These are phyloP conservation scores for Starmerella floricola DNA, from an alignment of 805 yeast genomes.

Conservation along the genomic window DNA sequence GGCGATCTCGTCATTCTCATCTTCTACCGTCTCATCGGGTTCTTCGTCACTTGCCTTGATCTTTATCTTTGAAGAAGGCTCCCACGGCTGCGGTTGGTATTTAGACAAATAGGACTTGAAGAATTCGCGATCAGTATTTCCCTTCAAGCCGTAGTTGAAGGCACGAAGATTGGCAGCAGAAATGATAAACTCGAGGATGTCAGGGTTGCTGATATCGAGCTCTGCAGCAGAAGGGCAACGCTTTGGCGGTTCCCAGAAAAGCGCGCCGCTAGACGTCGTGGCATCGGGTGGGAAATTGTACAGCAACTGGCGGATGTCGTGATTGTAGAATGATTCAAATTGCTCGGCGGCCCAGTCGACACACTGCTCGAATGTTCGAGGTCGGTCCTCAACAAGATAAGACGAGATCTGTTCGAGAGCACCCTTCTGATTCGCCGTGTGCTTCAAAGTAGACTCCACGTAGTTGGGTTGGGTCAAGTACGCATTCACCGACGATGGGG, in stretches of 20 bases:
- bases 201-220: slow-evolving; percentile 62
- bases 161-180: slow-evolving; percentile 91
- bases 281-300: slow-evolving; percentile 95
- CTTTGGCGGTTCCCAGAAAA: slow-evolving; percentile 97
- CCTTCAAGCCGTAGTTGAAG: slow-evolving; percentile 77
- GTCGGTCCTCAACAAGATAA: slow-evolving; percentile 65
- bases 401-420: slow-evolving; percentile 63
- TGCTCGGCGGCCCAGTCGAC: slow-evolving; percentile 87
- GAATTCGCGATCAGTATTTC: slow-evolving; percentile 42
- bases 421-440: slow-evolving; percentile 82
- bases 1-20: slow-evolving; percentile 19
- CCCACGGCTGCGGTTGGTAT: slow-evolving; percentile 48
- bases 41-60: slow-evolving; percentile 88
- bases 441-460: slow-evolving; percentile 82
- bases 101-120: slow-evolving; percentile 39
- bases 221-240: slow-evolving; percentile 82
- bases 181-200: slow-evolving; percentile 71
- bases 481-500: slow-evolving; percentile 87
- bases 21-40: slow-evolving; percentile 43
- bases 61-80: slow-evolving; percentile 60
- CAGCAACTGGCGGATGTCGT: slow-evolving; percentile 79
- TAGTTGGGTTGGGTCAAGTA: slow-evolving; percentile 85
- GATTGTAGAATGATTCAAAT: slow-evolving; percentile 72
- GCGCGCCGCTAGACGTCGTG: slow-evolving; percentile 74
- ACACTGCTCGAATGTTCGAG: slow-evolving; percentile 85